Evolutionary conservation across 495 filamentous ascomycete species (phyloP), one percentile per base, ranked within the genome.

Genomic region (Penicillium canariense): DNA sequence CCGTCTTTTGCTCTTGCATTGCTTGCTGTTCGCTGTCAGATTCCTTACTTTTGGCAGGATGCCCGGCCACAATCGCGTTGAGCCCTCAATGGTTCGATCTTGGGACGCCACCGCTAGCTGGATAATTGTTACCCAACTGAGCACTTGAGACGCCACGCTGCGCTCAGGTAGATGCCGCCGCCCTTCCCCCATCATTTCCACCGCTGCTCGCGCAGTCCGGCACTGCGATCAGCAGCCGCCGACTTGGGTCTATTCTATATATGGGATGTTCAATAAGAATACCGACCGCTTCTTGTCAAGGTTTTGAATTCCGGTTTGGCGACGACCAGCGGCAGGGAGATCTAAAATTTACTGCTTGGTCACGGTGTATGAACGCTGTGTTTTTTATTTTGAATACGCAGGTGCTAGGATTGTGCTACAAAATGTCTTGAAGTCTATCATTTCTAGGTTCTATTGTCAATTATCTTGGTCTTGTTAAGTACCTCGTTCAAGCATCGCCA

Each of bases 11-110:
- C 26, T 18, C 12, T 31, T 42, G 49, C 39, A 23, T 42, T 56
- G 47, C 30, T 39, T 28, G 27, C 17, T 17, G 17, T 5, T 47
- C 42, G 48, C 38, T 36, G 34, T 12, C 46, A 43, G 34, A 49
- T 56, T 53, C 48, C 57, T 61, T 66, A 36, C 56, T 47, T 55
- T 30, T 44, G 18, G 45, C 27, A 51, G 48, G 35, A 26, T 44
- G 42, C 34, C 15, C 25, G 10, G 20, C 34, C 43, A 58, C 42
- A 58, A 48, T 50, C 20, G 38, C 22, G 20, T 22, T 50, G 22
- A 40, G 36, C 2, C 14, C 17, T 30, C n/a, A 20, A 15, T 18
- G 32, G 20, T 36, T 10, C 14, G 10, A 7, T n/a, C 4, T 28
- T 50, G 18, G 2, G 9, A 18, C 15, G 36, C 31, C 51, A 40